phyloP scores from a whole-genome alignment of 1,139 yeast species.

The Yamadazyma siamensis region DNA sequence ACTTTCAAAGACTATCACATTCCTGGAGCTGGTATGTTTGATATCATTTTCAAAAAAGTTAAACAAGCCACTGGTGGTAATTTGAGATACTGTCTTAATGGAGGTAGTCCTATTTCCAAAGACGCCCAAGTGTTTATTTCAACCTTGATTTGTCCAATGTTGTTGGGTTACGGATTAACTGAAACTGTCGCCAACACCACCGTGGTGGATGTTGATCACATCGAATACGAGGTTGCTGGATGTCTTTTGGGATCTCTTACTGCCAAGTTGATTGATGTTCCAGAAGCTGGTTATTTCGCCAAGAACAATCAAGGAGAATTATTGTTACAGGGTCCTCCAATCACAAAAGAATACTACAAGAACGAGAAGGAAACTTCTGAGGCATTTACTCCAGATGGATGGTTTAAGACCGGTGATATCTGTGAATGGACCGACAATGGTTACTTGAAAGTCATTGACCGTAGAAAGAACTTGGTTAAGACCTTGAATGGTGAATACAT shows the following conservation, averaged over 20 bases:
- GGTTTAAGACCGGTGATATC: slow-evolving; percentile 98
- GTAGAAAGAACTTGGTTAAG: slow-evolving; percentile 94
- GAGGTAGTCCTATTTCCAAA: slow-evolving; percentile 87
- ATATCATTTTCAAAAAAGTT: slow-evolving; percentile 78
- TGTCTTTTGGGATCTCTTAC: slow-evolving; percentile 80
- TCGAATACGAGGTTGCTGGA: slow-evolving; percentile 78
- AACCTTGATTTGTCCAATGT: slow-evolving; percentile 79
- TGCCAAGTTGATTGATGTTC: slow-evolving; percentile 85
- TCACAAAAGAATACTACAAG: slow-evolving; percentile 74
- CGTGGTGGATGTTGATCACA: slow-evolving; percentile 59
- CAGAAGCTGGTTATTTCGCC: slow-evolving; percentile 90
- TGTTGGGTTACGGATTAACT: slow-evolving; percentile 94
- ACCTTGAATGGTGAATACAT: slow-evolving; percentile 96
- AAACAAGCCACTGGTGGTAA: slow-evolving; percentile 96
- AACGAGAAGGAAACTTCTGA: slow-evolving; percentile 77
- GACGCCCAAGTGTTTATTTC: slow-evolving; percentile 86
- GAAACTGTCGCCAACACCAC: slow-evolving; percentile 92
- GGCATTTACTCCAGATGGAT: slow-evolving; percentile 80
- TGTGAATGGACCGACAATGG: slow-evolving; percentile 90
- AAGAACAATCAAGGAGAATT: slow-evolving; percentile 93
- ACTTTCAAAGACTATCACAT: slow-evolving; percentile 59
- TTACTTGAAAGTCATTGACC: slow-evolving; percentile 79
- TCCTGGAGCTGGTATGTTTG: slow-evolving; percentile 67
- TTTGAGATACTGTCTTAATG: slow-evolving; percentile 70
- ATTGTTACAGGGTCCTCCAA: slow-evolving; percentile 70